phyloP scores from a whole-genome alignment of 306 rosid genomes.

The Lotus japonicus region DNA sequence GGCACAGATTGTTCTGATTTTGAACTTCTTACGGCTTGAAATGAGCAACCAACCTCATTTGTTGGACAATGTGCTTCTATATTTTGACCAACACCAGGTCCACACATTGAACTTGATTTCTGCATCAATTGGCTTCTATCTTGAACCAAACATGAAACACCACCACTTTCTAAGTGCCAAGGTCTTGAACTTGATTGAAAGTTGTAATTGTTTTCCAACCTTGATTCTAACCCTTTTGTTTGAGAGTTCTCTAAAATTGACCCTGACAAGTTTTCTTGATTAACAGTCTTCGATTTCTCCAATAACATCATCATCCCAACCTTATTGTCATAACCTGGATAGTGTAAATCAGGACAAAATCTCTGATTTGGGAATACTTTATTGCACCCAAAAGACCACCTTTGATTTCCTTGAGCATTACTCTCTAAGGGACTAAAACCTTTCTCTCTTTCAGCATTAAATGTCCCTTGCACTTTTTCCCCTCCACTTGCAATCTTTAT shows the following conservation, averaged over 20 bases:
- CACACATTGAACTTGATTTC: not conserved
- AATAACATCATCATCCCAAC: not conserved
- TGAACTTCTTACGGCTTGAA: not conserved
- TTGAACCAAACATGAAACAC: constrained; percentile 11
- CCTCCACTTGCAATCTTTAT: not conserved
- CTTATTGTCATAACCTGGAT: not conserved
- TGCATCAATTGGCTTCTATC: constrained; percentile 14
- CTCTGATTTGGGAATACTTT: not conserved
- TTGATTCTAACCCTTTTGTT: not conserved
- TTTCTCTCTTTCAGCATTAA: constrained; percentile 5
- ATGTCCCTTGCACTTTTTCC: constrained; percentile 9
- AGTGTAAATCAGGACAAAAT: not conserved
- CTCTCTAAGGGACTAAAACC: not conserved
- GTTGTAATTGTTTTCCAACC: not conserved
- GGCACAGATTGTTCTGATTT: constrained; percentile 18
- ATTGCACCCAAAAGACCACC: not conserved
- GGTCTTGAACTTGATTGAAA: not conserved
- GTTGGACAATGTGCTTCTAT: not conserved
- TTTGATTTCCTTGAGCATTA: constrained; percentile 6
- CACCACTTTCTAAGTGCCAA: not conserved
- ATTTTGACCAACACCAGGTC: not conserved
- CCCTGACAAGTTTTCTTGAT: too few species aligned
- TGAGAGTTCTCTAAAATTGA: not conserved
- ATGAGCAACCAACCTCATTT: not conserved
- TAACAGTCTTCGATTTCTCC: too few species aligned